phyloP scores from a whole-genome alignment of 2,329 filamentous ascomycete species.

The Lasiodiplodia citricola region DNA sequence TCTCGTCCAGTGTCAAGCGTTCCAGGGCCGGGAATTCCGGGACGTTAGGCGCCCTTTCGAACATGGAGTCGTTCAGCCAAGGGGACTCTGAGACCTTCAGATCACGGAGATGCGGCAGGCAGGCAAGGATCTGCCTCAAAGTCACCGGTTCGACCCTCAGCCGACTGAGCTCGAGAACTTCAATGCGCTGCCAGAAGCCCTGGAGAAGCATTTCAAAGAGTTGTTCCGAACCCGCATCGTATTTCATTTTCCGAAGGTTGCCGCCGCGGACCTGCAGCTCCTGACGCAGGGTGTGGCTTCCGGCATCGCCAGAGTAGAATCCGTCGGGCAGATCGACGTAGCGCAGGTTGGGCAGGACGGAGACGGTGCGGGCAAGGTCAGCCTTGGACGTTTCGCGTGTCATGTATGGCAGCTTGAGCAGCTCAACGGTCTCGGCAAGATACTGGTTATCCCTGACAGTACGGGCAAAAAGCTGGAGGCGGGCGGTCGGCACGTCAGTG shows the following conservation, averaged over 20 bases:
- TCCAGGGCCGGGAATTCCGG: constrained; percentile 77
- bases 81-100: constrained; percentile 74
- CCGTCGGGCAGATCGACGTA: constrained; percentile 92
- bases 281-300: constrained; percentile 76
- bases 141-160: constrained; percentile 73
- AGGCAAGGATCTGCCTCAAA: constrained; percentile 72
- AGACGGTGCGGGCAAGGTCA: constrained; percentile 83
- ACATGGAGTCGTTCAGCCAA: constrained; percentile 77
- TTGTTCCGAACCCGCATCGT: constrained; percentile 76
- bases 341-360: constrained; percentile 80
- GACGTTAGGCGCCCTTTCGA: constrained; percentile 68
- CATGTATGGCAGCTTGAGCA: constrained; percentile 93
- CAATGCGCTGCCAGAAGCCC: constrained; percentile 71
- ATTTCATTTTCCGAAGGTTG: constrained; percentile 88
- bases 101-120: constrained; percentile 70
- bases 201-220: constrained; percentile 73
- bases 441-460: constrained; percentile 79
- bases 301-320: constrained; percentile 79
- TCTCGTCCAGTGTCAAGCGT: constrained; percentile 74
- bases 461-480: constrained; percentile 78
- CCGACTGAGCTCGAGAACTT: constrained; percentile 72
- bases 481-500: constrained; percentile 76
- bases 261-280: constrained; percentile 85
- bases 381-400: constrained; percentile 84
- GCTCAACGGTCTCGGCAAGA: constrained; percentile 73